A percentile compares a stretch with the other conserved stretches of the same genome.
phyloP scores from a whole-genome alignment of 192 early-diverging fungal genomes.

The Blastocladiella britannica region DNA sequence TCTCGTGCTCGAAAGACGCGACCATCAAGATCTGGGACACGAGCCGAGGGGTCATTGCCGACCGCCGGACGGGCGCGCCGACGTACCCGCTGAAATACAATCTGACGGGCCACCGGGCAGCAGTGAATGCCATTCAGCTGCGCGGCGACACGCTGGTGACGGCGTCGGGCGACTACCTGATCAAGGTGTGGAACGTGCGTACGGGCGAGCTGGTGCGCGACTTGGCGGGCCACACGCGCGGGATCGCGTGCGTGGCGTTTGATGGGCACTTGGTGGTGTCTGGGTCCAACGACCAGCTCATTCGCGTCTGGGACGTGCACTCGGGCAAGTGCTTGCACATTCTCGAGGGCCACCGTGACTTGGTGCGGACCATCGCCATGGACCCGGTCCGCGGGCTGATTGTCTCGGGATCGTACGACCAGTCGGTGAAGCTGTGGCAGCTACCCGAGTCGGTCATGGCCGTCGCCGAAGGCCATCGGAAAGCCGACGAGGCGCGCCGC shows the following conservation, averaged over 20 bases:
- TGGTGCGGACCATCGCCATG: constrained; percentile 52
- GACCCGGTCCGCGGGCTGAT: constrained; percentile 14
- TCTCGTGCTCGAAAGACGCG: constrained; percentile 83
- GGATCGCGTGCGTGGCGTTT: constrained; percentile 67
- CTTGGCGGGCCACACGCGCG: constrained; percentile 59
- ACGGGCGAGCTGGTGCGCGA: constrained; percentile 49
- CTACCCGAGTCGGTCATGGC: too few species aligned
- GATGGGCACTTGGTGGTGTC: constrained; percentile 53
- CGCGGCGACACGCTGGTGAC: constrained; percentile 46
- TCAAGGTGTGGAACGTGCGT: constrained; percentile 58
- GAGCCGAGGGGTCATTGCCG: not conserved
- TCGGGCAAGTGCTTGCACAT: constrained; percentile 40
- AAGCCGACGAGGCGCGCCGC: not conserved
- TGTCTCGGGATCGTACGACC: constrained; percentile 83
- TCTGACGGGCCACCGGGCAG: constrained; percentile 65
- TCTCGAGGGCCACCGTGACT: constrained; percentile 41
- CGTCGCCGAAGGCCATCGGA: too few species aligned
- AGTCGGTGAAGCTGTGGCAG: constrained; percentile 90
- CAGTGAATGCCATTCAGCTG: constrained; percentile 83
- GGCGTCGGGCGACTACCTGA: constrained; percentile 59
- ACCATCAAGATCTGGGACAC: constrained; percentile 74
- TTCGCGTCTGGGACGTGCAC: constrained; percentile 59
- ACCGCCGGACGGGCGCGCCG: not conserved
- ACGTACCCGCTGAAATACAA: constrained; percentile 30
- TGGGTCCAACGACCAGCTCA: constrained; percentile 60